Evolutionary conservation across 768 basidiomycete genomes (phyloP).

Genomic region (Suillus subluteus): DNA sequence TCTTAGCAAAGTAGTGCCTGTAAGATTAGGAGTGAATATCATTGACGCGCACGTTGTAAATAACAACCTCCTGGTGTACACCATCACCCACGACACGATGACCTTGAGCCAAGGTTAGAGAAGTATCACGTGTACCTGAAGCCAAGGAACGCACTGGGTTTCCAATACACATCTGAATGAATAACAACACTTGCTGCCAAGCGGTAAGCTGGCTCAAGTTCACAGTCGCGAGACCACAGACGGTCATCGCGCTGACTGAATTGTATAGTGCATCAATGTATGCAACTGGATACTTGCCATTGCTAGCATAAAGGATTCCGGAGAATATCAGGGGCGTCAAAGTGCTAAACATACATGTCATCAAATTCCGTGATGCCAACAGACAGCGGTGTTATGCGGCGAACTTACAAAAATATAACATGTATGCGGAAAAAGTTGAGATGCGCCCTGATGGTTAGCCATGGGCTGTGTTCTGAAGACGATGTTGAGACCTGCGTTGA

Average conservation of each 20-base stretch:
- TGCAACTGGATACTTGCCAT: slow-evolving; percentile 68
- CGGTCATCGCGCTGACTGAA: slow-evolving; percentile 77
- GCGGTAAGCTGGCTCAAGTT: slow-evolving; percentile 69
- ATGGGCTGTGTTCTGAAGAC: slow-evolving; percentile 17
- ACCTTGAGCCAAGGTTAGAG: slow-evolving; percentile 47
- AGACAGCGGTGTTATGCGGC: not conserved
- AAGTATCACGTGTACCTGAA: not conserved
- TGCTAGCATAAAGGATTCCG: slow-evolving; percentile 80
- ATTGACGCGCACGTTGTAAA: not conserved
- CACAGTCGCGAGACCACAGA: slow-evolving; percentile 75
- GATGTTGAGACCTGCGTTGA: not conserved
- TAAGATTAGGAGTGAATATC: slow-evolving; percentile 6
- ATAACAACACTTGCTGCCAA: slow-evolving; percentile 72
- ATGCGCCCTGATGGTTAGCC: slow-evolving; percentile 39
- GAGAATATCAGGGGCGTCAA: slow-evolving; percentile 81
- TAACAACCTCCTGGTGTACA: slow-evolving; percentile 70
- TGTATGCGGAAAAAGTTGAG: slow-evolving; percentile 74
- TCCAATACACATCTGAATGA: slow-evolving; percentile 79
- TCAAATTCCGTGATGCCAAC: not conserved
- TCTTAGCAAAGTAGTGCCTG: slow-evolving; percentile 72
- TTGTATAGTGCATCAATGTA: slow-evolving; percentile 83
- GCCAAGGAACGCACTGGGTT: slow-evolving; percentile 59
- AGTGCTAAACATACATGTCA: slow-evolving; percentile 46
- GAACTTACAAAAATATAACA: slow-evolving; percentile 60
- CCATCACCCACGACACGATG: slow-evolving; percentile 81